Base-by-base conservation (phyloP, 352 stramenopile genomes). In the Pythium biforme region DNA sequence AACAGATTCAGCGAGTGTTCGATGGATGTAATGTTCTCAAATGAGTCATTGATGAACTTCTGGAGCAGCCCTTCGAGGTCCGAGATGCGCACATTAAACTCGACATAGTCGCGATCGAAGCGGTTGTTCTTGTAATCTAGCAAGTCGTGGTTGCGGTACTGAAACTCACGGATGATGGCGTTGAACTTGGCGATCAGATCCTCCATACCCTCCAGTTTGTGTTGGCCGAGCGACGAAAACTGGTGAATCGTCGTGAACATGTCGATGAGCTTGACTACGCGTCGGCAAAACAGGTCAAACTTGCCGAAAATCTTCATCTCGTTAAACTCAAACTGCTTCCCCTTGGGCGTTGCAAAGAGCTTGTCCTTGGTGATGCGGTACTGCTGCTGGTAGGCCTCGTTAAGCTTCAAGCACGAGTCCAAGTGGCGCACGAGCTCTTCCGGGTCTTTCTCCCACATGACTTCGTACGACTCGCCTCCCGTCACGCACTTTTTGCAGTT, bases 211-310 rank as follows among this genome's bases (percentile, higher is more conserved):
- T 97, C 90, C 0, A 97, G 73, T 34, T 97, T 96, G 72, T 98
- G 95, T 51, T 97, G 82, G 0, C 86, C 91, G 0, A 98, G 73
- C 7, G 85, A 90, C 33, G 88, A 94, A 57, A 98, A 98, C 75
- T 98, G 95, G 64, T 99, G 94, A 59, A 99, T 98, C 8, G 97
- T 99, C 55, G 88, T 98, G 70, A 99, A 99, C 96, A 99, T 98
- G 65, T 99, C 97, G 62, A 99, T 99, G 33, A 99, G 83, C 73
- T 99, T 99, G 73, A 98, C 97, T 14, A 99, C 88, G 41, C 97
- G 92, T 6, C 97, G 79, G 69, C 95, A 98, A 68, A 99, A 99
- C 7, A 99, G 74, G 63, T 99, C 96, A 62, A 99, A 99, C 63
- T 99, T 98, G 59, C 97, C 96, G 74, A 99, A 99, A 57, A 99